Evolutionary conservation across 768 basidiomycete genomes (phyloP), one percentile per base, ranked within the genome.

Genomic region (Macrolepiota fuliginosa): DNA sequence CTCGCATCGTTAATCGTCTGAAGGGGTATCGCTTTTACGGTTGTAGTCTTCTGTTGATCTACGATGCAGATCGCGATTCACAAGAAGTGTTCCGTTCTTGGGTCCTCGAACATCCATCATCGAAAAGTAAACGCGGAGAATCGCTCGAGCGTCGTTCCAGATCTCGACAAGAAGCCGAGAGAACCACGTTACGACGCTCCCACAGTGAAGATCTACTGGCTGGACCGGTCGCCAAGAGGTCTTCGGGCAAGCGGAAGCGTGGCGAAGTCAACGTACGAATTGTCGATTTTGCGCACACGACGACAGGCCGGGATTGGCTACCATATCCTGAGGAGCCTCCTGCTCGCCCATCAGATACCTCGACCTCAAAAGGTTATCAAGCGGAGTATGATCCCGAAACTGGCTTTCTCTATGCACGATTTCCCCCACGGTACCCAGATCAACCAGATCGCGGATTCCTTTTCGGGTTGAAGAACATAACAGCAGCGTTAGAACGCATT

Each of bases 11-110:
- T 68, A 82, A 88, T 71, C 85, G 90, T 7, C 78, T 99, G 63
- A 91, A 90, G 67, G 94, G 97, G n/a, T 99, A 92, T 76, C 87
- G 97, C 53, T 98, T 99, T 75, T 99, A 99, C 71, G 97, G 97
- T 13, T 98, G 96, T 76, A 94, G 92, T 65, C 84, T 99, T 50
- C 86, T 99, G 56, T 84, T 98, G 71, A 96, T 98, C 70, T 99
- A 99, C 73, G 97, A 99, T 70, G 97, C 97, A 45, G 96, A 98
- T 71, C 81, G 79, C 47, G 93, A 95, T 66, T 83, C 86, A 1
- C 97, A 98, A 74, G 89, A 92, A 67, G 81, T 80, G 19, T 88
- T 90, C 71, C 81, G 85, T 17, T 72, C 81, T 11, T 83, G 81
- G 42, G 81, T 81, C 5, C 75, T 83, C 49, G 92, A 92, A 64